Percentiles rank a stretch among this genome's conserved stretches.
Evolutionary conservation across 164 flowering plant species (phyloP).

Genomic region (Piper betle): DNA sequence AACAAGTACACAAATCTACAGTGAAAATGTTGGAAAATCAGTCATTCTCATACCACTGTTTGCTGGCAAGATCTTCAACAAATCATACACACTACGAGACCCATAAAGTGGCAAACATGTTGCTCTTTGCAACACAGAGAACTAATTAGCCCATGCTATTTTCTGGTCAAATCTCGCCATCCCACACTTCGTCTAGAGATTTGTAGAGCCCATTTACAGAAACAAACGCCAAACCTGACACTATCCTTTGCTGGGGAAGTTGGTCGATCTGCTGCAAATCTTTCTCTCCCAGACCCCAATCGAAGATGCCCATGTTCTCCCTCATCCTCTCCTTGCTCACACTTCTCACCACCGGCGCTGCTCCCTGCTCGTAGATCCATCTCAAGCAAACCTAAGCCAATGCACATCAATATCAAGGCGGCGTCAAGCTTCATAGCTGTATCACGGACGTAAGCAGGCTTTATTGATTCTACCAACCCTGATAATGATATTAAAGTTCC

Average conservation of each 20-base stretch:
- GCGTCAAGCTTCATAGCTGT: too few relatives aligned
- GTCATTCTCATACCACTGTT: too few relatives aligned
- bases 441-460: too few relatives aligned
- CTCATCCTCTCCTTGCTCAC: conserved; percentile 17
- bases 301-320: conserved; percentile 18
- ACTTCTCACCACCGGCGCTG: conserved; percentile 17
- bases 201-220: conserved; percentile 13
- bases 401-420: background rate
- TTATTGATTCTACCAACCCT: too few relatives aligned
- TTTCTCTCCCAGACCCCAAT: conserved; percentile 17
- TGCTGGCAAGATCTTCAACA: too few relatives aligned
- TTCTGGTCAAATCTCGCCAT: conserved; percentile 17
- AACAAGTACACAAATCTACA: too few relatives aligned
- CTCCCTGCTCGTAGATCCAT: conserved; percentile 23
- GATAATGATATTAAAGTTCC: too few relatives aligned
- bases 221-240: conserved; percentile 1
- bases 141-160: too few relatives aligned
- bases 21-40: too few relatives aligned
- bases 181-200: conserved; percentile 19
- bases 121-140: too few relatives aligned
- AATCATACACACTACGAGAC: too few relatives aligned
- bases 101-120: too few relatives aligned
- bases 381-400: conserved; percentile 16
- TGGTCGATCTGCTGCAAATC: conserved; percentile 10
- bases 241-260: conserved; percentile 11